Evolutionary conservation across 2,329 filamentous ascomycete species (phyloP), one percentile per base, ranked within the genome.

Genomic region (Ceratocystis cacaofunesta): DNA sequence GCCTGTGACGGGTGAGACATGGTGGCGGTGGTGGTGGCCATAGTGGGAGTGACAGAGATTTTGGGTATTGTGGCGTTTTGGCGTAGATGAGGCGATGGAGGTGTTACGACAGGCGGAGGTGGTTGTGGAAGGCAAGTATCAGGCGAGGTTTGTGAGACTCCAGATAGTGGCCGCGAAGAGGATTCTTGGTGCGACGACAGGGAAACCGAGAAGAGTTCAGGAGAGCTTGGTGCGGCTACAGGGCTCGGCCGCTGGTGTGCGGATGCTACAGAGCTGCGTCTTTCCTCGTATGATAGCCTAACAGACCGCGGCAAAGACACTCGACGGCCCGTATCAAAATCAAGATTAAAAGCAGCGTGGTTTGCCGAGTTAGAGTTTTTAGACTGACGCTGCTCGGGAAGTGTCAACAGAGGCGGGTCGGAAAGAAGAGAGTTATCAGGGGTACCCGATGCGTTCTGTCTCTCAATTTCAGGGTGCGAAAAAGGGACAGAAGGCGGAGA

Each of bases 251-350:
- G 55, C 19, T 36, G 62, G 19, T 28, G 22, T 8, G 30, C 62
- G 6, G 62, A 63, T 43, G 30, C 28, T 5, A 46, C 43, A 17
- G 44, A 60, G n/a, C 28, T 43, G 2, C 62, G 61, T 69, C 79
- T 79, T 64, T 76, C 77, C 74, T 84, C 81, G 76, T 79, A 78
- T 3, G 81, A 83, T 55, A 78, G 76, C 55, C 80, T 78, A 41
- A 84, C 71, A 22, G 81, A 82, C 12, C 72, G 74, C n/a, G 82
- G 82, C 15, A 84, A 74, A 70, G 79, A 82, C 66, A 82, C 75
- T 62, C 80, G 78, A 66, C 76, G 76, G 58, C 81, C 78, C 61
- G 46, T 62, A 8, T n/a, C 30, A 17, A 75, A 76, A 66, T 83
- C 81, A 63, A 83, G 73, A 62, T 81, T 80, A 30, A 82, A 73